Conservation (phyloP, 2,329 filamentous ascomycete species). For the Cladorrhinum sp. region DNA sequence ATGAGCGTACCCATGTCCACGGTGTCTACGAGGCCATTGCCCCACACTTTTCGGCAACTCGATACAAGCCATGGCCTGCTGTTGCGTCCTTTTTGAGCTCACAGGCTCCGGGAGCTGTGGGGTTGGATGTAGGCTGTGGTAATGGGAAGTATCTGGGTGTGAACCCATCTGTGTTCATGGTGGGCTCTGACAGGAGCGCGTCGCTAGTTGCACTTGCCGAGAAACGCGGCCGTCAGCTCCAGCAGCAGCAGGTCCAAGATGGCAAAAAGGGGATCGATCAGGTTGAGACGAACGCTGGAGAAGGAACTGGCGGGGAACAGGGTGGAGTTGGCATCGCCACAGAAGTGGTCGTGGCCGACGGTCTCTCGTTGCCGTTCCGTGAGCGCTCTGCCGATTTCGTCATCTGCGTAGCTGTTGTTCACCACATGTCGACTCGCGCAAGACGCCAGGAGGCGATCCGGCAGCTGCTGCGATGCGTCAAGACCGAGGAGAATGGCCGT, state of each 20-base stretch:
- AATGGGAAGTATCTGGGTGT: constrained; percentile 94
- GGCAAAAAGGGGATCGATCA: constrained; percentile 4
- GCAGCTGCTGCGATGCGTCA: constrained; percentile 67
- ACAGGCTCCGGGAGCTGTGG: constrained; percentile 68
- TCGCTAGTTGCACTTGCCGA: constrained; percentile 52
- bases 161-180: constrained; percentile 71
- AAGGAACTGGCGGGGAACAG: constrained; percentile 19
- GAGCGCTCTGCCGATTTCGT: constrained; percentile 66
- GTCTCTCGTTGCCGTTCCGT: constrained; percentile 77
- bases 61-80: constrained; percentile 86
- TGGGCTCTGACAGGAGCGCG: constrained; percentile 79
- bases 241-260: constrained; percentile 11
- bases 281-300: constrained; percentile 9
- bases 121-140: constrained; percentile 89
- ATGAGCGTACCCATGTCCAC: constrained; percentile 88
- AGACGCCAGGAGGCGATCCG: constrained; percentile 71
- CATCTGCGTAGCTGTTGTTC: constrained; percentile 90
- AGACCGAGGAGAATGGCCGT: constrained; percentile 22
- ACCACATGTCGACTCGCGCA: constrained; percentile 79
- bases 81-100: constrained; percentile 73
- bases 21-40: constrained; percentile 86
- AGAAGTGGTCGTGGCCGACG: constrained; percentile 75
- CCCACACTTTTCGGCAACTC: constrained; percentile 77
- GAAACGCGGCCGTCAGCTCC: constrained; percentile 28
- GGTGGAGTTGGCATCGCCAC: constrained; percentile 40